Evolutionary conservation across 192 early-diverging fungal species (phyloP).

Genomic region (Rhizoclosmatium globosum): DNA sequence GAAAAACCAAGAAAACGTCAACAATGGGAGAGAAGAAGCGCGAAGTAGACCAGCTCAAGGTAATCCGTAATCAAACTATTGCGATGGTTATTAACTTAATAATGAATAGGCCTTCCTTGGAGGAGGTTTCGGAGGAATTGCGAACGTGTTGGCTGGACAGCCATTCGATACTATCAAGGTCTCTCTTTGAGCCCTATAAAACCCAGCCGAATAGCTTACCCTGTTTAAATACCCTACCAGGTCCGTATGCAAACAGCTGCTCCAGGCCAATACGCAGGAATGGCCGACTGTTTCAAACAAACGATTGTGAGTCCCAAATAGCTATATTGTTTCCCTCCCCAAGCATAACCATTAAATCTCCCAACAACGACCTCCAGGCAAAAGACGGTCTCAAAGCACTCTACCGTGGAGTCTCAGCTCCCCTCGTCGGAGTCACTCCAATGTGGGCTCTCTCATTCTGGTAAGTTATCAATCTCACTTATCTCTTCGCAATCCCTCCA

Average conservation of each 20-base stretch:
- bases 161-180: slow-evolving; percentile 69
- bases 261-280: slow-evolving; percentile 80
- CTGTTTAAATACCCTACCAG: slow-evolving; percentile 79
- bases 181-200: slow-evolving; percentile 54
- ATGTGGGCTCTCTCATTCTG: slow-evolving; percentile 96
- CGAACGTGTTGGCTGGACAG: slow-evolving; percentile 75
- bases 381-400: slow-evolving; percentile 91
- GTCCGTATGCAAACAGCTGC: slow-evolving; percentile 92
- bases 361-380: slow-evolving; percentile 42
- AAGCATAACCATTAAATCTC: background rate
- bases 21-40: slow-evolving; percentile 37
- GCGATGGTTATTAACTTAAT: slow-evolving; percentile 32
- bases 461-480: slow-evolving; percentile 49
- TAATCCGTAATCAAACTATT: background rate
- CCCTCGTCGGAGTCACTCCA: slow-evolving; percentile 92
- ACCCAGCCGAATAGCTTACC: slow-evolving; percentile 71
- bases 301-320: slow-evolving; percentile 59
- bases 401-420: slow-evolving; percentile 95
- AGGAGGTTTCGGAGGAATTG: slow-evolving; percentile 91
- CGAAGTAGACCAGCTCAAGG: slow-evolving; percentile 39
- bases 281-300: slow-evolving; percentile 90
- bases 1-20: background rate
- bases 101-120: slow-evolving; percentile 83
- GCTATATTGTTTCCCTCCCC: background rate
- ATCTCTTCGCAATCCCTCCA: background rate